These are phyloP conservation scores for Amphirosellinia nigrospora DNA, from an alignment of 495 filamentous ascomycete species.

Conservation along the genomic window DNA sequence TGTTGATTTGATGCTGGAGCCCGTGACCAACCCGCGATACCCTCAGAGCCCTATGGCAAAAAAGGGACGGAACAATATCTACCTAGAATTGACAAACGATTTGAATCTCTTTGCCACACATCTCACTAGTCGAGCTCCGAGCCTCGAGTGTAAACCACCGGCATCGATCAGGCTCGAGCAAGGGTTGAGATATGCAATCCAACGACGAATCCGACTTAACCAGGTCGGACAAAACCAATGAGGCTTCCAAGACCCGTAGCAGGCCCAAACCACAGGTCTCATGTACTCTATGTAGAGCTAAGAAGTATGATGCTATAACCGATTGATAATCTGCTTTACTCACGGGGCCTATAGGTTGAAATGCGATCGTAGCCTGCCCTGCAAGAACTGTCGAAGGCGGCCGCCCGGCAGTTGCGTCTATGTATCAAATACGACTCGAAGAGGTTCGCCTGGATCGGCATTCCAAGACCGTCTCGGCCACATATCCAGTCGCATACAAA, in stretches of 20 bases:
- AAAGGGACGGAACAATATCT: neutral
- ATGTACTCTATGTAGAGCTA: slow-evolving; percentile 4
- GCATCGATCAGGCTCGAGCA: neutral
- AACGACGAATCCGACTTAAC: neutral
- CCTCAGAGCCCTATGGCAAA: neutral
- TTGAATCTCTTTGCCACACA: neutral
- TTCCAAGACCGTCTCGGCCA: neutral
- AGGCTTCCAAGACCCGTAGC: neutral
- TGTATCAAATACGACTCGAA: neutral
- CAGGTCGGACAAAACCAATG: neutral
- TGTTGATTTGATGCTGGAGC: neutral
- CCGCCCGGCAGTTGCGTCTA: neutral
- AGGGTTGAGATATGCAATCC: neutral
- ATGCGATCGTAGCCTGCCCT: neutral
- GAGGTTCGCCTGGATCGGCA: neutral
- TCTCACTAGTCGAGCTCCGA: too few species aligned
- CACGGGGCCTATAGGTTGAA: neutral
- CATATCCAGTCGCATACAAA: neutral
- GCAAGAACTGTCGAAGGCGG: neutral
- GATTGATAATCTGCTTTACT: neutral
- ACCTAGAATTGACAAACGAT: neutral
- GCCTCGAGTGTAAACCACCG: too few species aligned
- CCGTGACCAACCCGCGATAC: neutral
- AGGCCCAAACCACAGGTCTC: neutral
- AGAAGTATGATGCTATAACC: neutral